phyloP scores from a whole-genome alignment of 139 green algal genomes.

The Marvania coccoides region DNA sequence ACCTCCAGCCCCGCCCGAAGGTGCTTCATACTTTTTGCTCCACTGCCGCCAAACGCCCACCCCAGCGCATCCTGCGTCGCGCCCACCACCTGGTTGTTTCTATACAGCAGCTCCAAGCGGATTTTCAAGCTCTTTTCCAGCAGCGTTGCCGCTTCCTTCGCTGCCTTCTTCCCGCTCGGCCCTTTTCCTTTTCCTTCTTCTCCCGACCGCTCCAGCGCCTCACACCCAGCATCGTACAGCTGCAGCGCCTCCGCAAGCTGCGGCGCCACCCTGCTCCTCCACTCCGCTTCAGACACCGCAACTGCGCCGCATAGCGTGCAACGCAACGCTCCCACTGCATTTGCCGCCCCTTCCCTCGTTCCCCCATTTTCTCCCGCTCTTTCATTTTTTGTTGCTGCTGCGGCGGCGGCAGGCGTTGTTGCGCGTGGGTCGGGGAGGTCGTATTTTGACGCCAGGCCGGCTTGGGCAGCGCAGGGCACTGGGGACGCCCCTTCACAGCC shows the following conservation, averaged over 20 bases:
- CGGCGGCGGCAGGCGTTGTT: neutral
- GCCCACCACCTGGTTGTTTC: conserved; percentile 11
- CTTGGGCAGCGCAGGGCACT: neutral
- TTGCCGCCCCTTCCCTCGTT: no score
- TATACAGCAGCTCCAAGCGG: conserved; percentile 2
- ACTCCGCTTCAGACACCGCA: neutral
- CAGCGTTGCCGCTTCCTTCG: neutral
- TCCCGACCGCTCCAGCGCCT: neutral
- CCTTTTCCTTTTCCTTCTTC: neutral
- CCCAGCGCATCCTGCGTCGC: conserved; percentile 14
- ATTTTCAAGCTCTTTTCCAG: conserved; percentile 5
- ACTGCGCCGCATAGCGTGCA: conserved; percentile 2
- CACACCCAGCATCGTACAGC: neutral
- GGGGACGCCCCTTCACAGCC: conserved; percentile 6
- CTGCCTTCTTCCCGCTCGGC: neutral
- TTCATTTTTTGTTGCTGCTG: no score
- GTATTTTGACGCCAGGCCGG: neutral
- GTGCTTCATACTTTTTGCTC: neutral
- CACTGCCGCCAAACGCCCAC: neutral
- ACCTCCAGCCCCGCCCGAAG: neutral
- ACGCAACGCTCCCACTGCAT: neutral
- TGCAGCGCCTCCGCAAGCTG: neutral
- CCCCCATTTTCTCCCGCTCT: no score
- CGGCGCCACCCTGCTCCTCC: neutral
- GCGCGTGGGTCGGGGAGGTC: neutral